Percentiles rank a stretch among this genome's conserved stretches.
Evolutionary conservation across 2,329 filamentous ascomycete species (phyloP).

Genomic region (Fusarium miscanthi): DNA sequence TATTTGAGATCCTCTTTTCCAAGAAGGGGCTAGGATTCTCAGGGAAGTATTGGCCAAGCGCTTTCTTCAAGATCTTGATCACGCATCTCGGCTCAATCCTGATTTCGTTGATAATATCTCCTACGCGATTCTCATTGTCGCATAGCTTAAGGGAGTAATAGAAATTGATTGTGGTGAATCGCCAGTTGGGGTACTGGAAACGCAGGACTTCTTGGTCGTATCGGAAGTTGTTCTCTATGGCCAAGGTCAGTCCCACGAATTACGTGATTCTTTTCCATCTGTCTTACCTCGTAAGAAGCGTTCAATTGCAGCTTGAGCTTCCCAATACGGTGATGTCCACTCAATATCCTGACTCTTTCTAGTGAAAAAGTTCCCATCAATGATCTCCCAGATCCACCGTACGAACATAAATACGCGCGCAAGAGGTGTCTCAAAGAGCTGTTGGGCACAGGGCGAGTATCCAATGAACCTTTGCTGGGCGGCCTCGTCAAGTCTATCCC

Average conservation of each 20-base stretch:
- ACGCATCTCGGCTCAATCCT: neutral
- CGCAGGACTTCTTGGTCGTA: rapidly evolving
- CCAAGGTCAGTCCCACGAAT: neutral
- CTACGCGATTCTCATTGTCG: no score
- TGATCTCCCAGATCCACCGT: neutral
- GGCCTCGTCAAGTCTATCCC: neutral
- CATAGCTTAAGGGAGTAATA: neutral
- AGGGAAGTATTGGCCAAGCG: neutral
- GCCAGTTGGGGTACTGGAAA: neutral
- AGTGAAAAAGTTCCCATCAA: neutral
- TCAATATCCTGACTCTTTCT: neutral
- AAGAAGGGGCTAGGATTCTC: neutral
- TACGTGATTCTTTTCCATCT: rapidly evolving
- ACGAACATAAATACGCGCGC: neutral
- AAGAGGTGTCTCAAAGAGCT: neutral
- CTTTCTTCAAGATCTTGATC: neutral
- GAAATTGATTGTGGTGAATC: neutral
- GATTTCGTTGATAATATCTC: rapidly evolving
- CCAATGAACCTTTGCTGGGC: neutral
- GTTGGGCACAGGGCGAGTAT: neutral
- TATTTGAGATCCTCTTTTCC: no score
- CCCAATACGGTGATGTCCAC: neutral
- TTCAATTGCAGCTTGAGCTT: neutral
- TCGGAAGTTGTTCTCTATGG: rapidly evolving
- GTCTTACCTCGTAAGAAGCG: neutral